These are phyloP conservation scores for Graphilbum fragrans DNA, from an alignment of 2,329 filamentous ascomycete genomes.

Conservation along the genomic window DNA sequence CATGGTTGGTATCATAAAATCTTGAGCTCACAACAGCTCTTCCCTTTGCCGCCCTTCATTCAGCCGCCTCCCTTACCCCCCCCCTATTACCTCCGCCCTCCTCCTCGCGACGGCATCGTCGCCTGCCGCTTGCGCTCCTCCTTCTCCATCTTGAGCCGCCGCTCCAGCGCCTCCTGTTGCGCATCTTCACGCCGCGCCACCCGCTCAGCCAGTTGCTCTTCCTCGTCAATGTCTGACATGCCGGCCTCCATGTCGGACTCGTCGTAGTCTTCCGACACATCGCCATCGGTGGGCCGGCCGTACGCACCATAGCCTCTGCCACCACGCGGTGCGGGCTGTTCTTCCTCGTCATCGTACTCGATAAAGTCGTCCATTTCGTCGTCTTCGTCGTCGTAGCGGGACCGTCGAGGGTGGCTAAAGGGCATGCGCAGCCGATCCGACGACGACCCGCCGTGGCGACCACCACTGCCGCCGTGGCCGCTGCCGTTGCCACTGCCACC, in stretches of 20 bases:
- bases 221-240: conserved; percentile 58
- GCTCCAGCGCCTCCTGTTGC: conserved; percentile 50
- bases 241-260: conserved; percentile 74
- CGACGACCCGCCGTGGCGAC: not conserved
- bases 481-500: not conserved
- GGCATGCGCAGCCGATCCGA: conserved; percentile 4
- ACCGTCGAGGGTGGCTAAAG: conserved; percentile 13
- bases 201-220: conserved; percentile 51
- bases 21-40: not conserved
- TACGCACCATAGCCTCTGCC: not conserved
- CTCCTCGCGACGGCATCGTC: not conserved
- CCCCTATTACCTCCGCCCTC: no score
- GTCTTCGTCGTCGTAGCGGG: conserved; percentile 47
- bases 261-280: conserved; percentile 29
- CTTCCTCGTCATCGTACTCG: conserved; percentile 47
- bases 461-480: not conserved
- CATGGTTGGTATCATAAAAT: no score
- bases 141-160: conserved; percentile 48
- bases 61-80: no score
- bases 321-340: conserved; percentile 16
- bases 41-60: no score
- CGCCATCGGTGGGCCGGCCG: conserved; percentile 19
- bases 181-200: conserved; percentile 57
- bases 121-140: conserved; percentile 34
- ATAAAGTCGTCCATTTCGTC: conserved; percentile 49